A percentile compares a stretch with the other conserved stretches of the same genome.
Evolutionary conservation across 2,329 filamentous ascomycete genomes (phyloP).

Genomic region (Bipolaris sorokiniana): DNA sequence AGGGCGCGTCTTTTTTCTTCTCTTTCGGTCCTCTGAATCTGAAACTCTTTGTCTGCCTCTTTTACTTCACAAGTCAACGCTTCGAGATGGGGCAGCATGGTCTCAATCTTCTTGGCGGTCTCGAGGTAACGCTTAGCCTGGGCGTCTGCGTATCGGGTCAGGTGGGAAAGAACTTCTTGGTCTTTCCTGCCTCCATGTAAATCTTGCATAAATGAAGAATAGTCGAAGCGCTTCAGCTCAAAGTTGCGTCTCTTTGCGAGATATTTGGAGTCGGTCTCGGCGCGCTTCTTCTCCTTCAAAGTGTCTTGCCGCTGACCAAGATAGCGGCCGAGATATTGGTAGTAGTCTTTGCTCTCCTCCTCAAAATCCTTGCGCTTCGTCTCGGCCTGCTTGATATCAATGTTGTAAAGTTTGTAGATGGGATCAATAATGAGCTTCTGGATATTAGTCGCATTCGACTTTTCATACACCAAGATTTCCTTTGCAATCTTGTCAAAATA

Average conservation of each 20-base stretch:
- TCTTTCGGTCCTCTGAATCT: constrained; percentile 90
- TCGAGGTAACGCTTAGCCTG: constrained; percentile 84
- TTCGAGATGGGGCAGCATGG: constrained; percentile 85
- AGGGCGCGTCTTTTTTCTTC: constrained; percentile 91
- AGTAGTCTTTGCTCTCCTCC: constrained; percentile 98
- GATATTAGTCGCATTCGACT: constrained; percentile 79
- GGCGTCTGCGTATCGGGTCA: constrained; percentile 91
- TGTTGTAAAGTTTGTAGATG: constrained; percentile 85
- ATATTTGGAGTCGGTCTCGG: constrained; percentile 94
- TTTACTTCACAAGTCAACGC: constrained; percentile 87
- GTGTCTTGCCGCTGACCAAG: constrained; percentile 96
- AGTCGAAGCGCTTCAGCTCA: constrained; percentile 96
- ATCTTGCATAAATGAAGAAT: constrained; percentile 99
- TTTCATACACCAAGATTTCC: constrained; percentile 87
- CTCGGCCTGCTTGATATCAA: constrained; percentile 98
- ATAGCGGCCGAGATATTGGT: constrained; percentile 92
- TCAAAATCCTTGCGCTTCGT: constrained; percentile 97
- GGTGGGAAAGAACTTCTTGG: constrained; percentile 91
- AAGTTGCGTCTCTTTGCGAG: constrained; percentile 93
- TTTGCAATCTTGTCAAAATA: constrained; percentile 97
- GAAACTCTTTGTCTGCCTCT: constrained; percentile 94
- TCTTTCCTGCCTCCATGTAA: constrained; percentile 98
- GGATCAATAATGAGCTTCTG: constrained; percentile 96
- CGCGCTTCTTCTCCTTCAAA: constrained; percentile 95
- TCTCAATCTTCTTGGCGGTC: constrained; percentile 86